Evolutionary conservation across 352 stramenopile genomes (phyloP), one percentile per base, ranked within the genome.

Genomic region (Pythium pyrilobum): DNA sequence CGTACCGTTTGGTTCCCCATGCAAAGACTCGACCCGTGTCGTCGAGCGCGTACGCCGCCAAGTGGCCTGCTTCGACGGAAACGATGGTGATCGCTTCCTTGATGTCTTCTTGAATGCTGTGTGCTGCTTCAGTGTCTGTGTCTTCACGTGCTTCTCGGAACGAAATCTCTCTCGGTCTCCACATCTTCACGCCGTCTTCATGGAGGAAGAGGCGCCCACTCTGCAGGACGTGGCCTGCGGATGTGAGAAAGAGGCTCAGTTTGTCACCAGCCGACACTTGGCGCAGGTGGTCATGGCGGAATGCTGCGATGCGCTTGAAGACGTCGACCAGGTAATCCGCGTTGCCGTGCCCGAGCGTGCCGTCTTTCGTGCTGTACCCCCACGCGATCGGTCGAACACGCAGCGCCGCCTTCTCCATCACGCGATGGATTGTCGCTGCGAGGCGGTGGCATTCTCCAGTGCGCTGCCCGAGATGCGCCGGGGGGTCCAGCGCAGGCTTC

Each of bases 191-290:
- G 2, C 78, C 78, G 38, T 86, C 74, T 48, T 87, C 76, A 10
- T 67, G 67, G 16, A 74, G 50, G 48, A 71, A 84, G 23, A 87
- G 67, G 1, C 76, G 62, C 6, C 81, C 81, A 21, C 66, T 68
- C 41, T 87, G 66, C 25, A 72, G 72, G 37, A 92, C 62, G 3
- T 52, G 32, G 5, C 69, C 72, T 5, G 61, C 45, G 32, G 75
- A 69, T 69, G 49, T 81, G 21, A 87, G 74, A 50, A 89, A 87
- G 24, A 89, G 47, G 56, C 78, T 89, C 16, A 85, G 41, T 3
- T 71, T 67, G 41, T 84, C 64, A 23, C 78, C 78, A 6, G 78
- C 74, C 0, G 78, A 79, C 8, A 78, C 63, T 18, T 64, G 62
- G 20, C 65, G 54, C 49, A 83, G 31, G 15, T 67, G 59, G n/a